Percentiles rank a stretch among this genome's conserved stretches.
Conservation (phyloP, 2,329 filamentous ascomycete genomes). For the Cadophora luteo-olivacea region DNA sequence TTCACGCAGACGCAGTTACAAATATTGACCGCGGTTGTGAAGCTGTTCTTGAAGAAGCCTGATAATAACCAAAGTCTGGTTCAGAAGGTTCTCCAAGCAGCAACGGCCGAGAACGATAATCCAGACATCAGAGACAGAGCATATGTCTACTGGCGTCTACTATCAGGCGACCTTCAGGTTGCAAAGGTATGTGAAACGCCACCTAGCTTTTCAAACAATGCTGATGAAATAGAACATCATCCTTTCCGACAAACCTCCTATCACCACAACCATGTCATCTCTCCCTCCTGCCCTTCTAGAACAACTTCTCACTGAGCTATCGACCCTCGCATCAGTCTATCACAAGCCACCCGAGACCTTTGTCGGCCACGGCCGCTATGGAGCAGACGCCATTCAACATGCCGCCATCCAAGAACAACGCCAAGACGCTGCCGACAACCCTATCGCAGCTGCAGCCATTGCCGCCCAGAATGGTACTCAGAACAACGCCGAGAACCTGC, state of each 20-base stretch:
- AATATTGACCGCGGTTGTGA: conserved; percentile 95
- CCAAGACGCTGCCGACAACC: conserved; percentile 91
- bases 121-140: conserved; percentile 96
- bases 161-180: conserved; percentile 89
- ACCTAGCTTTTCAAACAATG: not conserved
- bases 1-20: conserved; percentile 99
- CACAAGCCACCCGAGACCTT: conserved; percentile 99
- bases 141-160: conserved; percentile 96
- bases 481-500: conserved; percentile 88
- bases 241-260: conserved; percentile 91
- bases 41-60: conserved; percentile 96
- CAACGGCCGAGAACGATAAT: conserved; percentile 95
- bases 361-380: conserved; percentile 91
- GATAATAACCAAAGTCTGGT: conserved; percentile 89
- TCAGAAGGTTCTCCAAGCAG: conserved; percentile 90
- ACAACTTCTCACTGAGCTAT: conserved; percentile 88
- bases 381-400: conserved; percentile 91
- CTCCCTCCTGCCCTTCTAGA: conserved; percentile 85
- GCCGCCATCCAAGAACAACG: conserved; percentile 96
- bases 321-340: conserved; percentile 95
- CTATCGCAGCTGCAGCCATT: conserved; percentile 84
- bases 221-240: conserved; percentile 72
- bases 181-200: conserved; percentile 69
- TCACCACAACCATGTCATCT: conserved; percentile 91
- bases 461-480: conserved; percentile 69